Evolutionary conservation across 495 filamentous ascomycete species (phyloP), one percentile per base, ranked within the genome.

Genomic region (Penicillium steckii): DNA sequence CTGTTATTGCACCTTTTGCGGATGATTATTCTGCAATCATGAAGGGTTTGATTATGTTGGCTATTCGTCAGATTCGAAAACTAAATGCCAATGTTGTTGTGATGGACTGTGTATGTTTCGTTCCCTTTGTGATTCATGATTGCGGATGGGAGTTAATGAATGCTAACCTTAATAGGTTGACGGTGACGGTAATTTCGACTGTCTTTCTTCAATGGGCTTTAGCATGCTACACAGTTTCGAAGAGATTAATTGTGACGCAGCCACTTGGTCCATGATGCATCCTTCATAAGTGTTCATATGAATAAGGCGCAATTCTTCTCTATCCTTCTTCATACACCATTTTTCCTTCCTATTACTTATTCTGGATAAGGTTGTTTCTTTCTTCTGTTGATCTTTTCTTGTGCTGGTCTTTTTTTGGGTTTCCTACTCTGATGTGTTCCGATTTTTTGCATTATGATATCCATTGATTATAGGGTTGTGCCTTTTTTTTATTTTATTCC

Each of bases 41-140:
- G 58, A 90, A 95, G 70, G 90, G 89, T 0, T 70, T 96, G 52
- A 86, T 91, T 9, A 68, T 95, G 48, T 77, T 95, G 63, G 91
- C 87, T 3, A 85, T 95, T 60, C 81, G 85, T 53, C 89, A 94
- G 73, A 86, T 89, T 62, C 92, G 91, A 60, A 81, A 82, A 57
- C 80, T 89, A 53, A 86, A 85, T 50, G 82, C 85, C 41, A 78
- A 80, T 46, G 82, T 82, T 32, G 85, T 88, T 42, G 68, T 91
- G 9, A 66, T 94, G 55, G 89, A 90, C 63, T 90, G 87, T 78
- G 88, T 90, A 72, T 69, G 85, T 8, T 13, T 50, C 32, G 53
- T 49, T 23, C 27, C 30, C 21, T 30, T 32, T 49, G 8, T 41
- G 15, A 6, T 12, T 12, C n/a, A 3, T 3, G 9, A 10, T 19